Evolutionary conservation across 1,284 basidiomycete species (phyloP), one percentile per base, ranked within the genome.

Genomic region (Trichosporon coremiiforme): DNA sequence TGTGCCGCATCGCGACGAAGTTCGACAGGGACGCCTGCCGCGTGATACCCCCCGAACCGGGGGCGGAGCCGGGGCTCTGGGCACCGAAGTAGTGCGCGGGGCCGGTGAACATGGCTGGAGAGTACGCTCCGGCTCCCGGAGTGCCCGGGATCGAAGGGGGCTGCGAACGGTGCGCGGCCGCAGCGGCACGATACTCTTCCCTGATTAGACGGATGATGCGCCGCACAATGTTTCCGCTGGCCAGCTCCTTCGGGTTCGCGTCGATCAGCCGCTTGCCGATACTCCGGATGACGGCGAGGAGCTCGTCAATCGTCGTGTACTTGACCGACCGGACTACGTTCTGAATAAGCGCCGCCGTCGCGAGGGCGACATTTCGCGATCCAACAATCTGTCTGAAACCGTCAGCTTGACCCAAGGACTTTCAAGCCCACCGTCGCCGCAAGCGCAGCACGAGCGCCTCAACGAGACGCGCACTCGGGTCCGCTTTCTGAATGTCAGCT

Each of bases 241-340:
- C 91, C 77, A 95, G 91, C 81, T 99, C 96, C 89, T 95, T 95
- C 10, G 94, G 93, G 79, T 98, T 95, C 13, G 94, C 93, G 50
- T 93, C 90, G 29, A 93, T 90, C 60, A 98, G 84, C 72, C 88
- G 87, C 74, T 88, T 86, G 1, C 96, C 96, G 2, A 94, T 91
- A 65, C 86, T 85, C 70, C 92, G 90, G 76, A 99, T 91, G 71
- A 94, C 89, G 45, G 86, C 86, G 12, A 95, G 87, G 5, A 98
- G 86, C 76, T 97, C 92, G 65, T 94, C 91, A 76, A 98, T 91
- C 73, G 91, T 92, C 45, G 88, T 89, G 78, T 96, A 97, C 70
- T 89, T 89, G 6, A 93, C 92, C 75, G 90, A 90, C 6, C 94
- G 89, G 9, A 98, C 90, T 69, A 98, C 92, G 78, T 94, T 91